Conservation (phyloP, 352 stramenopile genomes). For the Globisporangium middletonii region DNA sequence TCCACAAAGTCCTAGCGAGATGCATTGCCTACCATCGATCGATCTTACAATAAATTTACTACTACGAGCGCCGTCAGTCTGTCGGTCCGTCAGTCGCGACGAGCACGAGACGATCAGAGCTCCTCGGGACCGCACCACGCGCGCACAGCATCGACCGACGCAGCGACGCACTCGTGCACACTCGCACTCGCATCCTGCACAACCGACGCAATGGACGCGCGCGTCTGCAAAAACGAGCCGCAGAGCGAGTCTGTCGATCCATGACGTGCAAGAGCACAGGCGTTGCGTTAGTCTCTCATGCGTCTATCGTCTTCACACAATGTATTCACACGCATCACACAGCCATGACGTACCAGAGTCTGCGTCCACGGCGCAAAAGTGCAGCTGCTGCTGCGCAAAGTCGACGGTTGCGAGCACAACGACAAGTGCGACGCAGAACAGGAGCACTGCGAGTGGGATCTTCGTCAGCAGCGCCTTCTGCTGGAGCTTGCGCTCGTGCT, state of each 20-base stretch:
- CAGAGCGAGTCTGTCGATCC: slow-evolving; percentile 10
- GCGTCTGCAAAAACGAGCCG: slow-evolving; percentile 31
- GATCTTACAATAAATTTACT: slow-evolving; percentile 15
- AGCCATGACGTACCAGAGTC: slow-evolving; percentile 23
- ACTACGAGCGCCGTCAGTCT: slow-evolving; percentile 1
- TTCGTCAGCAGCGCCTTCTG: slow-evolving; percentile 4
- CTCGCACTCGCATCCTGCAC: slow-evolving; percentile 19
- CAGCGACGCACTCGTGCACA: slow-evolving; percentile 19
- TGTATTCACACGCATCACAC: neutral
- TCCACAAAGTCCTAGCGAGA: neutral
- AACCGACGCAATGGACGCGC: slow-evolving; percentile 27
- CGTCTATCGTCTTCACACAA: neutral
- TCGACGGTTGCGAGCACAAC: slow-evolving; percentile 45
- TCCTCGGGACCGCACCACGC: slow-evolving; percentile 8
- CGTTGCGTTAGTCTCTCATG: neutral
- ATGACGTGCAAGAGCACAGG: neutral
- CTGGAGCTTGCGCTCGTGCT: slow-evolving; percentile 21
- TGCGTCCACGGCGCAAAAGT: slow-evolving; percentile 36
- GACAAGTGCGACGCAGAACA: slow-evolving; percentile 33
- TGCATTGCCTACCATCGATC: slow-evolving; percentile 1
- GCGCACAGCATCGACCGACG: slow-evolving; percentile 3
- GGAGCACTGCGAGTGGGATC: slow-evolving; percentile 25
- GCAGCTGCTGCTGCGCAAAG: slow-evolving; percentile 39
- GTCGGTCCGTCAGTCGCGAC: neutral
- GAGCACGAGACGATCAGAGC: neutral